Base-by-base conservation (phyloP, 192 early-diverging fungal species). In the Chytriomyces sp. region DNA sequence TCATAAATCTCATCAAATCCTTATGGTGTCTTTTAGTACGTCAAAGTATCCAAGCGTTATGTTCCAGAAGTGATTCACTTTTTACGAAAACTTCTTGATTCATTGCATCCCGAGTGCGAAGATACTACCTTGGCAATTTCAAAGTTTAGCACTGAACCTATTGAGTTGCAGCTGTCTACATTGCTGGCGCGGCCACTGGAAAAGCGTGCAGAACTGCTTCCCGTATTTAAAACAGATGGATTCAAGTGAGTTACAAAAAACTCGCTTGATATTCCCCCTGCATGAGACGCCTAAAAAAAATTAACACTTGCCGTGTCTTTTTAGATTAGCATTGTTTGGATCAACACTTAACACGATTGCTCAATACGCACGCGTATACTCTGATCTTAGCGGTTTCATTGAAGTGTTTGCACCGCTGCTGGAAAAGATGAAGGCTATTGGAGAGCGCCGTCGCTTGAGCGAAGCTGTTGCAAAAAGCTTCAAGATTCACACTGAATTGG, bases 11-110 rank as follows among this genome's bases (percentile, higher is more conserved):
- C 4, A 44, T 61, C 23, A 20, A 45, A 10, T 9, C 8, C 53
- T 72, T n/a, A n/a, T 46, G 10, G 43, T 26, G 63, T 3, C 35
- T 64, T 7, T 80, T 79, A 92, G 83, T 92, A 88, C 68, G 84
- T 91, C 80, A 43, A 69, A 23, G 81, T 92, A 61, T 90, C 93
- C 5, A 93, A 93, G 72, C 89, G 94, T 18, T 87, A 93, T 61
- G 81, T 89, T 23, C 88, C 88, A 18, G 88, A 89, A 69, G 82
- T 77, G 10, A 68, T 87, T 57, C 76, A 82, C 65, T 88, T 85
- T 61, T 67, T 88, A 24, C 57, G 62, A 13, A 67, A 57, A 28
- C 48, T 81, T n/a, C 50, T 84, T 11, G 49, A 76, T 13, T 24
- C 61, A 9, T 77, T 83, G 8, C 48, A 69, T 67, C 35, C 24